Conservation (phyloP, 1,284 basidiomycete species). For the Mycena sp. region DNA sequence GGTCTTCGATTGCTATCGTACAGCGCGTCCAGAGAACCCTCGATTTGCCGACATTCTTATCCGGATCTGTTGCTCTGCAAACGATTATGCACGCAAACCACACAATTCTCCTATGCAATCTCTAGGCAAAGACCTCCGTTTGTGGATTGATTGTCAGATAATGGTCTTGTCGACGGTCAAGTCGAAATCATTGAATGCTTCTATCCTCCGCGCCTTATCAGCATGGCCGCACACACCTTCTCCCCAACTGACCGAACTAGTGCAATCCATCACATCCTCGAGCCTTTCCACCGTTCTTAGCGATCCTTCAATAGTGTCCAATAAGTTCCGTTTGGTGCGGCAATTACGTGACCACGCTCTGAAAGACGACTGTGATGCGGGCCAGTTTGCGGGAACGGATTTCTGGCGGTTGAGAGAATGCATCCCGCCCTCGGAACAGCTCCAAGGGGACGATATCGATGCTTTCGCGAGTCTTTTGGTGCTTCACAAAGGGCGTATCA, state of each 20-base stretch:
- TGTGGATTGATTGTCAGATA: constrained; percentile 72
- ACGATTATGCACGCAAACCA: constrained; percentile 55
- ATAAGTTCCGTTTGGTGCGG: constrained; percentile 81
- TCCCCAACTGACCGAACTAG: constrained; percentile 52
- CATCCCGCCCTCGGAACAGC: constrained; percentile 61
- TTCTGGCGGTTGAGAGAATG: constrained; percentile 88
- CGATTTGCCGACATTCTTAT: constrained; percentile 73
- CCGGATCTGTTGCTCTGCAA: constrained; percentile 66
- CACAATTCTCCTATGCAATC: constrained; percentile 39
- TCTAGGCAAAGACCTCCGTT: constrained; percentile 58
- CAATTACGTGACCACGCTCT: constrained; percentile 60
- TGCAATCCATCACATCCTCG: constrained; percentile 53
- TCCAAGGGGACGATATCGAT: constrained; percentile 72
- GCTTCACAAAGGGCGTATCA: constrained; percentile 64
- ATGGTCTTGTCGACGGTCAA: constrained; percentile 47
- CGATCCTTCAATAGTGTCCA: constrained; percentile 65
- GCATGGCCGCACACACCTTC: constrained; percentile 77
- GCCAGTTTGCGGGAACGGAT: constrained; percentile 63
- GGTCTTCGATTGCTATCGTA: constrained; percentile 67
- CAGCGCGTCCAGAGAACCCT: constrained; percentile 50
- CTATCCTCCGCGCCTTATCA: constrained; percentile 66
- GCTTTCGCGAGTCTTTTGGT: constrained; percentile 81
- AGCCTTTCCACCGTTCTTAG: constrained; percentile 63
- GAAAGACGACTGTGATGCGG: constrained; percentile 47
- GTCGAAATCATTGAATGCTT: constrained; percentile 43